phyloP scores from a whole-genome alignment of 1,284 basidiomycete genomes.

The Veloporphyrellus conicus region DNA sequence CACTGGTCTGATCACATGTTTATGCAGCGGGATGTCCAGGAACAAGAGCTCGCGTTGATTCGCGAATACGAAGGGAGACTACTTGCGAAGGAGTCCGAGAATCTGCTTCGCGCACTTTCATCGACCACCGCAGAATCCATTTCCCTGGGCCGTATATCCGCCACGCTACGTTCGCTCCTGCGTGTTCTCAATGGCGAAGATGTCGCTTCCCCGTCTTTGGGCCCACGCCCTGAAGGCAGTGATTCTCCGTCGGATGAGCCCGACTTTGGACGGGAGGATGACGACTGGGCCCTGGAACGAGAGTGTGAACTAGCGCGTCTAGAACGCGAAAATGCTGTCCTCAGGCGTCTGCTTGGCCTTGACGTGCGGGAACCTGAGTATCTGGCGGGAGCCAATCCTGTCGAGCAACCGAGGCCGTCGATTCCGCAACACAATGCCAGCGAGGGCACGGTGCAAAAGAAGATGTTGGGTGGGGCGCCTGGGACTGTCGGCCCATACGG shows the following conservation, averaged over 20 bases:
- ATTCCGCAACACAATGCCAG: slow-evolving; percentile 16
- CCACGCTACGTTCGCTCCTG: slow-evolving; percentile 69
- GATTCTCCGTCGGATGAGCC: slow-evolving; percentile 7
- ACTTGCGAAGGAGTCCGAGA: slow-evolving; percentile 71
- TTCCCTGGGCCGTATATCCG: slow-evolving; percentile 70
- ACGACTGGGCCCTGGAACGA: slow-evolving; percentile 77
- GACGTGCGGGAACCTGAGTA: slow-evolving; percentile 26
- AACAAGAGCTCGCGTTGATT: slow-evolving; percentile 86
- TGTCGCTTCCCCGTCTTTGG: slow-evolving; percentile 4
- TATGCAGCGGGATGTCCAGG: slow-evolving; percentile 83
- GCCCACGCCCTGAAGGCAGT: slow-evolving; percentile 1
- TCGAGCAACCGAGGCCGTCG: slow-evolving; percentile 17
- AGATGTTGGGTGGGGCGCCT: slow-evolving; percentile 36
- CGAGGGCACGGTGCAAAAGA: slow-evolving; percentile 33
- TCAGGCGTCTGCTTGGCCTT: slow-evolving; percentile 64
- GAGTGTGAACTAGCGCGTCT: slow-evolving; percentile 83
- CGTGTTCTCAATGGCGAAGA: slow-evolving; percentile 76
- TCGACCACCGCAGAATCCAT: slow-evolving; percentile 63
- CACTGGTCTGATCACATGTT: not conserved
- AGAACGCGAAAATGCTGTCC: slow-evolving; percentile 79
- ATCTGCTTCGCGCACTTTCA: slow-evolving; percentile 58
- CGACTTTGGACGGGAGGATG: slow-evolving; percentile 26
- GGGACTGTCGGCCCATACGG: slow-evolving; percentile 47
- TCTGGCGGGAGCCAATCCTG: slow-evolving; percentile 1
- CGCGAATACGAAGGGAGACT: slow-evolving; percentile 88